Evolutionary conservation across 768 basidiomycete genomes (phyloP).

Genomic region (Amanita rubescens): DNA sequence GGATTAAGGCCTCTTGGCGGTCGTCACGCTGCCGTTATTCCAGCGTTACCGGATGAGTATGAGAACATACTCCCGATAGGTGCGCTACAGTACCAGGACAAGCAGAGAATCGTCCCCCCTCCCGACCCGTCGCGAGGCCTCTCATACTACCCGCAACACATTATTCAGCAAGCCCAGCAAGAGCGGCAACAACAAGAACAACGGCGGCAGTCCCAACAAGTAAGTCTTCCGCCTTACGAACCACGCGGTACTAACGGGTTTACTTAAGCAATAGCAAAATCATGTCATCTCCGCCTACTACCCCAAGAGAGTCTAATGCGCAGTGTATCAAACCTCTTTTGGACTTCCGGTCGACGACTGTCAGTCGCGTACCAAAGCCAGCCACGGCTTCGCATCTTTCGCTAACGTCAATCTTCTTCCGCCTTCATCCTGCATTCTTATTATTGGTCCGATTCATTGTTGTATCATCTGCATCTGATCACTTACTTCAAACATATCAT

Average conservation of each 20-base stretch:
- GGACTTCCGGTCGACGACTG: background rate
- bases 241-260: constrained; percentile 2
- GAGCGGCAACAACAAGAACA: constrained; percentile 17
- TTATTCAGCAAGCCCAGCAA: constrained; percentile 34
- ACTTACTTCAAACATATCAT: background rate
- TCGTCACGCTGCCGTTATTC: constrained; percentile 75
- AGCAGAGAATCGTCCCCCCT: constrained; percentile 22
- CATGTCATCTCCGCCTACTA: background rate
- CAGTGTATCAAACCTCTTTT: background rate
- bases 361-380: background rate
- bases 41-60: constrained; percentile 71
- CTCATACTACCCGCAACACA: constrained; percentile 44
- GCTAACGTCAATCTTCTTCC: too few relatives aligned
- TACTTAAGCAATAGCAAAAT: constrained; percentile 1
- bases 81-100: constrained; percentile 36
- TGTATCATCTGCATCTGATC: background rate
- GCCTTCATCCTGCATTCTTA: background rate
- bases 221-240: constrained; percentile 12
- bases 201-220: constrained; percentile 19
- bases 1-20: constrained; percentile 61
- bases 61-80: constrained; percentile 42
- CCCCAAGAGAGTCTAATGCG: background rate
- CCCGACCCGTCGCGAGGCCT: constrained; percentile 29
- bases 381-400: too few relatives aligned
- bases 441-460: background rate